Base-by-base conservation (phyloP, 805 yeast species). In the Komagataella kurtzmanii region DNA sequence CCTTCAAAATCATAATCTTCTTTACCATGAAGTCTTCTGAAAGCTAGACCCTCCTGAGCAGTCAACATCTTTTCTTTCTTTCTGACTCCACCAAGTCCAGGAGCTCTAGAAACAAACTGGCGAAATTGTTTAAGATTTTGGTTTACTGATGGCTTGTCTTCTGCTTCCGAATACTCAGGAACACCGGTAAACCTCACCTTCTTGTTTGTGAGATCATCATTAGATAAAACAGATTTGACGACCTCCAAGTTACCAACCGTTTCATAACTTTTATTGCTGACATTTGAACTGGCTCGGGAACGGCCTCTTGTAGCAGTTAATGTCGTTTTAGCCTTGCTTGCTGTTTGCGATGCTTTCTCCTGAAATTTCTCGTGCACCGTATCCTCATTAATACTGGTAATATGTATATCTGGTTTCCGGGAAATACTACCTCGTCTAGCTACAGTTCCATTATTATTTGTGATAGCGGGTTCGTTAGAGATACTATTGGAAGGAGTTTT, bases 141-240 rank as follows among this genome's bases (percentile, higher is more conserved):
- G 50, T 59, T 61, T 4, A 70, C 65, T 3, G 79, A 67, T 1
- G 82, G 82, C 0, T 77, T 78, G 61, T 78, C 83, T 59, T 78
- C 83, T 6, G 71, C 77, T 40, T 72, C 77, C 2, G 71, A 58
- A 52, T 75, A 78, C 50, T 70, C 75, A 1, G 76, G 70, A 4
- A 78, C 81, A 0, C 81, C 82, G 3, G 65, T 64, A 54, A 78
- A 78, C 36, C 83, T 59, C 8, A 78, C 82, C 55, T 66, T 75
- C 55, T 75, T 77, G 6, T 17, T 44, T 14, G 40, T 30, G 14
- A 8, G 40, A 14, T 8, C 40, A 30, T 30, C 40, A 30, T 5
- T 8, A 14, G 40, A 14, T 7, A 30, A 8, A 14, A 30, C 14
- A 30, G 40, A 30, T 10, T 10, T 30, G n/a, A 30, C 40, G 12